phyloP scores from a whole-genome alignment of 192 early-diverging fungal genomes.

The Gigaspora rosea region DNA sequence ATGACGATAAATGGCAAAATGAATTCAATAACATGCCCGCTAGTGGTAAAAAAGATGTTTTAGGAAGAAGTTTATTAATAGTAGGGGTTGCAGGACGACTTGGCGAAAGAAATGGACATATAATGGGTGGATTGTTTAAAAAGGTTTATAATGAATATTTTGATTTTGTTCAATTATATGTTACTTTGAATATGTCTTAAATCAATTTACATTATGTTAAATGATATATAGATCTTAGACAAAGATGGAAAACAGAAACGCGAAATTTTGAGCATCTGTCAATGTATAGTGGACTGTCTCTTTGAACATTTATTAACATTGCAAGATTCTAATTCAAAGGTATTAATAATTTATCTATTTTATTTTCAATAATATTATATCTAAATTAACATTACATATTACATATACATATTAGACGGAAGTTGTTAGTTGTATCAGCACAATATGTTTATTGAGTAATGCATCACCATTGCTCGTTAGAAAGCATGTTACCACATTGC shows the following conservation, averaged over 20 bases:
- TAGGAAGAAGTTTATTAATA: slow-evolving; percentile 26
- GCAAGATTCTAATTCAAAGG: slow-evolving; percentile 55
- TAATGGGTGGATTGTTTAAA: slow-evolving; percentile 29
- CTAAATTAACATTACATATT: slow-evolving; percentile 18
- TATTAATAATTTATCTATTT: not conserved
- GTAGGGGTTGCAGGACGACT: slow-evolving; percentile 32
- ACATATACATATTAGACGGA: slow-evolving; percentile 31
- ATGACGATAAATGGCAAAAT: slow-evolving; percentile 39
- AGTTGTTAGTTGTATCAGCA: slow-evolving; percentile 45
- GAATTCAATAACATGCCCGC: slow-evolving; percentile 31
- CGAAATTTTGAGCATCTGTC: slow-evolving; percentile 56
- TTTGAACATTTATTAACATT: slow-evolving; percentile 69
- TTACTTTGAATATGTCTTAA: not conserved
- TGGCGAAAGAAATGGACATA: slow-evolving; percentile 25
- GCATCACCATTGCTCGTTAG: slow-evolving; percentile 57
- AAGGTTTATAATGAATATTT: slow-evolving; percentile 28
- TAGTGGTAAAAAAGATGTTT: slow-evolving; percentile 27
- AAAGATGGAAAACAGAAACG: slow-evolving; percentile 47
- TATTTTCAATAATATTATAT: not conserved
- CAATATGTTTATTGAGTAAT: slow-evolving; percentile 52
- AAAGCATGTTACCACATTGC: slow-evolving; percentile 53
- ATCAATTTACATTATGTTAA: not conserved
- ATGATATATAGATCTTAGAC: slow-evolving; percentile 35
- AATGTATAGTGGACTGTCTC: slow-evolving; percentile 72
- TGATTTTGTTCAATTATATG: not conserved